Evolutionary conservation across 345 rosid species (phyloP), one percentile per base, ranked within the genome.

Genomic region (Bruguiera sexangula): DNA sequence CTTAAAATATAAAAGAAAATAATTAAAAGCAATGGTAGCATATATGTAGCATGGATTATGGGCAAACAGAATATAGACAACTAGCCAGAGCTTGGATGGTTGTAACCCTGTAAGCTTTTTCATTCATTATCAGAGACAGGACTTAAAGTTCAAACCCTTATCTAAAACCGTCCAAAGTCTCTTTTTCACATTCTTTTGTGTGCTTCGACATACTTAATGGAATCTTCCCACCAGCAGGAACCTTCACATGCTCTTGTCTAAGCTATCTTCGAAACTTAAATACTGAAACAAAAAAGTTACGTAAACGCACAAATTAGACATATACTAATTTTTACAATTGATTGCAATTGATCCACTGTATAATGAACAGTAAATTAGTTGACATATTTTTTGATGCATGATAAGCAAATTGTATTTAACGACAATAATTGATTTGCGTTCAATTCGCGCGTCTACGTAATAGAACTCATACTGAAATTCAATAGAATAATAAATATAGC

Each of bases 1-100:
- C 43, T 39, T 39, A 43, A 11, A 43, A 43, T 43, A 43, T 11
- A 43, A 43, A 43, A 43, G 18, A 56, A 24, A 22, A 56, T 3
- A 56, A 16, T 24, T 56, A 24, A 56, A 11, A 9, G 60, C 16
- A 56, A 6, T 4, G 18, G 29, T 24, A 24, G 6, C 16, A 6
- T 54, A 54, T 54, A 21, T 54, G 1, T 8, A 24, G 27, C 5
- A 10, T 8, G 24, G 27, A 7, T 22, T 18, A 18, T 62, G 51
- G 72, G 74, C 80, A 80, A 27, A 61, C 72, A 64, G 81, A 78
- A 83, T 79, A 83, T 79, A 8, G 54, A 74, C 80, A 78, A 78
- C 74, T 69, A 79, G 61, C 55, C 63, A 66, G 48, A 60, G 64
- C 58, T 66, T 51, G 67, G 69, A 79, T 67, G 80, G 63, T 59